Base-by-base conservation (phyloP, 148 eudicot genomes). In the Camellia japonica region DNA sequence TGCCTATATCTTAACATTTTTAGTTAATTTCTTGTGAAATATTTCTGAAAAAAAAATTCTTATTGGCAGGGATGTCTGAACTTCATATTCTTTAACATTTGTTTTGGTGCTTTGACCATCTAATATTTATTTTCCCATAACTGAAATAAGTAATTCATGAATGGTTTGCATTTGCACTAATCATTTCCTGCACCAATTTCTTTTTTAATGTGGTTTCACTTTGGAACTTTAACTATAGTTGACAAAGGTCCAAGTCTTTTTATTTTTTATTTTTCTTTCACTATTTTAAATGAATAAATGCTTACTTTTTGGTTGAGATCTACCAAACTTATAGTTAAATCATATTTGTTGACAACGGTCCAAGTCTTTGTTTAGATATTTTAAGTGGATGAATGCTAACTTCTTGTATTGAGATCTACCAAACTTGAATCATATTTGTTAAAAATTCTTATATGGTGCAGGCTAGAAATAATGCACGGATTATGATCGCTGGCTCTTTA, bases 401-500 rank as follows among this genome's bases (percentile, higher is more conserved):
- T 30, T 30, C 1, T 30, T 30, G 38, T 30, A 30, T 30, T 30
- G 38, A 30, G 38, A 30, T 30, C 38, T 30, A 30, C 38, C 38
- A 30, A 30, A 30, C 38, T 5, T 51, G 15, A 19, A 71, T 52
- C n/a, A 49, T 68, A 44, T 71, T 49, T 51, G 4, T 59, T 51
- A 51, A 71, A 7, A 52, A 12, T 3, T 52, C 30, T 51, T 71
- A 20, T 49, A 3, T 71, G 75, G 8, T 80, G 81, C 88, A 93
- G 97, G 97, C 97, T 23, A 88, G 97, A 87, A 93, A 93, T 81
- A 90, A 91, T 87, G 97, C 97, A 70, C 85, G 97, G 42, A 75
- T 88, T 46, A 46, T 93, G 59, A 89, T 93, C 59, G 85, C 97
- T 52, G 97, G 97, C 76, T 93, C 97, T 49, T 81, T 91, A 71